Conservation (phyloP, 306 rosid genomes). For the Morella rubra region DNA sequence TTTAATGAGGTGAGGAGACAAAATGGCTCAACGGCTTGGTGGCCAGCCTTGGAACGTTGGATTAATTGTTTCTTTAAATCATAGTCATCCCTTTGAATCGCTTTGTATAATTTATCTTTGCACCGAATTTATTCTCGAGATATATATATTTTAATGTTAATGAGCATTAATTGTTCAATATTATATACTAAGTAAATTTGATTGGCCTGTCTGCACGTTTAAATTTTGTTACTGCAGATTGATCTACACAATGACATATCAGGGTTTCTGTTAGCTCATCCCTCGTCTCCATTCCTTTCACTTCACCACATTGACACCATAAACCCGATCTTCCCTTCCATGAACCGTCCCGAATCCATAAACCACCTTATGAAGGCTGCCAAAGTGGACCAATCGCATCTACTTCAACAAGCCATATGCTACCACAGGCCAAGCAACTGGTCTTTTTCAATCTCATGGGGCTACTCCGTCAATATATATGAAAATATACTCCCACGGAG, state of each 20-base stretch:
- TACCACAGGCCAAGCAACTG: conserved; percentile 45
- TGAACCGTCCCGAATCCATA: conserved; percentile 41
- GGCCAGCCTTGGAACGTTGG: too few species aligned
- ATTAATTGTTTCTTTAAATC: too few species aligned
- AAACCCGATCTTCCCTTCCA: conserved; percentile 50
- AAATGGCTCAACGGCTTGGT: too few species aligned
- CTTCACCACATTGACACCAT: conserved; percentile 50
- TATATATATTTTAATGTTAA: too few species aligned
- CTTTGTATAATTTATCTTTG: too few species aligned
- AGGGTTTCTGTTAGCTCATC: conserved; percentile 46
- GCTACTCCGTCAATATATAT: conserved; percentile 49
- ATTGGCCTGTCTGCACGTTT: too few species aligned
- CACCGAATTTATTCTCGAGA: too few species aligned
- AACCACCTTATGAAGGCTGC: conserved; percentile 38
- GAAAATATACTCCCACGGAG: conserved; percentile 38
- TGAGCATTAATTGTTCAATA: too few species aligned
- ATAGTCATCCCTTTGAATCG: too few species aligned
- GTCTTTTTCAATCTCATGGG: conserved; percentile 55
- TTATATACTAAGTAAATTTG: too few species aligned
- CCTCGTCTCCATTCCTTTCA: conserved; percentile 38
- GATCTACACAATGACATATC: conserved; percentile 44
- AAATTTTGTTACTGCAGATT: conserved; percentile 24
- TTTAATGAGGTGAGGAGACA: too few species aligned
- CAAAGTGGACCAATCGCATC: conserved; percentile 35
- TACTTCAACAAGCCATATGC: conserved; percentile 55